Percentiles rank a stretch among this genome's conserved stretches.
Evolutionary conservation across 768 basidiomycete species (phyloP).

Genomic region (Cantharellus cinnabarinus): DNA sequence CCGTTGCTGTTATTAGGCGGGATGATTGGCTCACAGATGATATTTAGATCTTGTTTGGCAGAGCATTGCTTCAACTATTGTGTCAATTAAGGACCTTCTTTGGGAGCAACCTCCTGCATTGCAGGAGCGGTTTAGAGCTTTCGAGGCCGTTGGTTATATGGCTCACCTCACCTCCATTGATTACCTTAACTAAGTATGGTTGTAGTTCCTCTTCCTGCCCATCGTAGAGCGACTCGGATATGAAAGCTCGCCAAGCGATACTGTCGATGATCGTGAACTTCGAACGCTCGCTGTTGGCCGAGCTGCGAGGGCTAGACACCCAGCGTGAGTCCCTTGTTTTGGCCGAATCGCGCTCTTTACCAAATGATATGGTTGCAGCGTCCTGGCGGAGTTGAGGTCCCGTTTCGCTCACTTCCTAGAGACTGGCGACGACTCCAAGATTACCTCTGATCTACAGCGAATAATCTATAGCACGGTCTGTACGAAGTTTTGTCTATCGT

Average conservation of each 20-base stretch:
- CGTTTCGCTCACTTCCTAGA: slow-evolving; percentile 54
- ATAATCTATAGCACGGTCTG: slow-evolving; percentile 18
- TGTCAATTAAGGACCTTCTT: slow-evolving; percentile 42
- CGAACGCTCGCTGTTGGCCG: slow-evolving; percentile 51
- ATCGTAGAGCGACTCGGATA: slow-evolving; percentile 63
- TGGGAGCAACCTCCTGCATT: slow-evolving; percentile 51
- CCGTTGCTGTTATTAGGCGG: not conserved
- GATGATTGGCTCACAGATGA: not conserved
- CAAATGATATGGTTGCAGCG: slow-evolving; percentile 22
- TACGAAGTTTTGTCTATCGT: not conserved
- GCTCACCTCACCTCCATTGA: not conserved
- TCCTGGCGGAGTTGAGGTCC: slow-evolving; percentile 46
- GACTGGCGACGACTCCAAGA: slow-evolving; percentile 52
- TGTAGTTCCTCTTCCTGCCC: slow-evolving; percentile 33
- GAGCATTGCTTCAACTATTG: slow-evolving; percentile 38
- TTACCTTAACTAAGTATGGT: not conserved
- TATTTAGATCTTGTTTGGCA: slow-evolving; percentile 61
- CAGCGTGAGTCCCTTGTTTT: slow-evolving; percentile 11
- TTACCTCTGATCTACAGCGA: slow-evolving; percentile 60
- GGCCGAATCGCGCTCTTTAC: not conserved
- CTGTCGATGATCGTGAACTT: slow-evolving; percentile 44
- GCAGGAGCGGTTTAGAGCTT: slow-evolving; percentile 32
- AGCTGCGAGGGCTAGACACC: slow-evolving; percentile 28
- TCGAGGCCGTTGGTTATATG: slow-evolving; percentile 31
- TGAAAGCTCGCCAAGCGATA: slow-evolving; percentile 45